Percentiles rank a stretch among this genome's conserved stretches.
phyloP scores from a whole-genome alignment of 805 yeast genomes.

The Candida yuanshanica region DNA sequence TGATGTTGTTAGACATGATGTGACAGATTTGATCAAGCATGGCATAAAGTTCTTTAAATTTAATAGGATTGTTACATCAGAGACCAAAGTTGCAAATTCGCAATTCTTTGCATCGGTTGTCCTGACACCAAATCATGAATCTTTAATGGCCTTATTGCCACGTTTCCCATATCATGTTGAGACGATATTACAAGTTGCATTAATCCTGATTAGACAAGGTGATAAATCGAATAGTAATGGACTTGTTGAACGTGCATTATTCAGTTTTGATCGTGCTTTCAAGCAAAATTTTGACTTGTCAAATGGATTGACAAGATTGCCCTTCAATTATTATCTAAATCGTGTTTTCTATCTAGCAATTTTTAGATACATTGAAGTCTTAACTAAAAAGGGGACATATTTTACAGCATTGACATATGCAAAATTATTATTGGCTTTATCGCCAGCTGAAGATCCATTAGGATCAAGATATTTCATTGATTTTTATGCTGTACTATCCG shows the following conservation, averaged over 20 bases:
- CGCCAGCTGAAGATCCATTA: constrained; percentile 77
- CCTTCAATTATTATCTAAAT: constrained; percentile 69
- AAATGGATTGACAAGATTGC: constrained; percentile 54
- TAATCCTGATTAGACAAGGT: constrained; percentile 71
- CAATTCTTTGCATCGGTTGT: constrained; percentile 61
- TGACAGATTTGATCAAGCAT: constrained; percentile 29
- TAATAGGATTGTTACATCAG: constrained; percentile 28
- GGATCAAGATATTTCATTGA: constrained; percentile 84
- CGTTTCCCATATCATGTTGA: constrained; percentile 70
- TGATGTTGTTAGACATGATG: constrained; percentile 40
- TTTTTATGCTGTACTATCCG: constrained; percentile 62
- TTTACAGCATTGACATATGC: constrained; percentile 73
- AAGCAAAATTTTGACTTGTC: constrained; percentile 54
- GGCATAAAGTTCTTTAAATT: constrained; percentile 58
- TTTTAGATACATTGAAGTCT: constrained; percentile 62
- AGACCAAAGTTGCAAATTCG: constrained; percentile 29
- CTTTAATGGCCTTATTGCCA: constrained; percentile 49
- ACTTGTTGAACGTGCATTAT: constrained; percentile 67
- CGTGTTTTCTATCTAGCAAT: constrained; percentile 71
- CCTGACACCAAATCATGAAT: constrained; percentile 74
- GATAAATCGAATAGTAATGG: constrained; percentile 66
- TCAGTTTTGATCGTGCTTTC: constrained; percentile 73
- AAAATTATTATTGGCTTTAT: constrained; percentile 60
- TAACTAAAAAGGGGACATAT: constrained; percentile 74
- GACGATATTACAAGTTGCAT: constrained; percentile 72